phyloP scores from a whole-genome alignment of 805 yeast species.

The Candida maltosa region DNA sequence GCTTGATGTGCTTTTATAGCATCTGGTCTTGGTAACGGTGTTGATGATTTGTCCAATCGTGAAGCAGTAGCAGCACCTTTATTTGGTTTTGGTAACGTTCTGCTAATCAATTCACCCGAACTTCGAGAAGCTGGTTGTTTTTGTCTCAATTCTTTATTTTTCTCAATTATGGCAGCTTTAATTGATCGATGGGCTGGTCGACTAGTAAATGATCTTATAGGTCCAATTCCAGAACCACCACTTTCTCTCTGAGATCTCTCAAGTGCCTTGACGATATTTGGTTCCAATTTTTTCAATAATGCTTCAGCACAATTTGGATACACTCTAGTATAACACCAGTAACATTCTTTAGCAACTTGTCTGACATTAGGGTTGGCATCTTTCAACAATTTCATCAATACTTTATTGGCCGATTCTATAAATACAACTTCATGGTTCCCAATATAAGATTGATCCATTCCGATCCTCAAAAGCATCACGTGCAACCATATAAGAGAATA shows the following conservation, averaged over 20 bases:
- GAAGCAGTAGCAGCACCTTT: not conserved
- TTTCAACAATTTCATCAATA: slow-evolving; percentile 56
- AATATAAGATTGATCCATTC: slow-evolving; percentile 26
- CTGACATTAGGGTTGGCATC: slow-evolving; percentile 84
- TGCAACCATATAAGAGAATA: slow-evolving; percentile 71
- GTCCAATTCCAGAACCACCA: slow-evolving; percentile 1
- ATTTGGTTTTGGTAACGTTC: not conserved
- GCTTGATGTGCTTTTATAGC: too few species aligned
- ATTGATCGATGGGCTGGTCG: slow-evolving; percentile 21
- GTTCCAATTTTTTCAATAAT: slow-evolving; percentile 38
- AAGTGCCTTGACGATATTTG: slow-evolving; percentile 52
- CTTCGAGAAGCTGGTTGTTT: slow-evolving; percentile 5
- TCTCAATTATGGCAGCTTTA: slow-evolving; percentile 45
- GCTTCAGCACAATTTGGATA: slow-evolving; percentile 53
- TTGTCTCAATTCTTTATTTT: slow-evolving; percentile 33
- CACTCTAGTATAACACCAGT: slow-evolving; percentile 61
- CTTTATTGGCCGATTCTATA: slow-evolving; percentile 45
- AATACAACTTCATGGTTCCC: slow-evolving; percentile 21
- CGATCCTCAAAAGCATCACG: slow-evolving; percentile 53
- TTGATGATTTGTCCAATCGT: not conserved
- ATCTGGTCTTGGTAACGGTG: not conserved
- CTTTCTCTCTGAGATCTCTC: slow-evolving; percentile 44
- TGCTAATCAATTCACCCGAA: not conserved
- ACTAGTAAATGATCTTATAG: slow-evolving; percentile 1
- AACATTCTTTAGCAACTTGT: slow-evolving; percentile 67